Percentiles rank a stretch among this genome's conserved stretches.
Conservation (phyloP, 2,329 filamentous ascomycete genomes). For the Didymella keratinophila region DNA sequence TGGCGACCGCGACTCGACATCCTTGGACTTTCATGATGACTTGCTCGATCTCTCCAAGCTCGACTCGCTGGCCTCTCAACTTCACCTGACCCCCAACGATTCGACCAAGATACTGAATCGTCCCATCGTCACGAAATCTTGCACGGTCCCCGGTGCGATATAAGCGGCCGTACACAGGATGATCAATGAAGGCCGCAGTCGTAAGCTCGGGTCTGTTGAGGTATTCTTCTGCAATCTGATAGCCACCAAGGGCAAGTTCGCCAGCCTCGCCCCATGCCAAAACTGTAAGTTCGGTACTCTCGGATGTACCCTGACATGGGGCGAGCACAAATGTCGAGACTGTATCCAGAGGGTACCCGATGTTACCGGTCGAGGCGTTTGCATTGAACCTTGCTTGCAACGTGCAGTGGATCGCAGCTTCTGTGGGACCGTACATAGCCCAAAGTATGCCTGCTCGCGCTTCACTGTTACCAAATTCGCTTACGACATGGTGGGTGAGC, state of each 20-base stretch:
- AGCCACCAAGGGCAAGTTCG: conserved; percentile 82
- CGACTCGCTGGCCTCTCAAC: conserved; percentile 81
- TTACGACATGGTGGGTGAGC: conserved; percentile 78
- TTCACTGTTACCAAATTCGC: conserved; percentile 75
- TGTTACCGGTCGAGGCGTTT: conserved; percentile 68
- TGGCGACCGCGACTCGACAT: conserved; percentile 70
- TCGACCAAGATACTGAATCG: conserved; percentile 83
- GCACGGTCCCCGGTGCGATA: conserved; percentile 91
- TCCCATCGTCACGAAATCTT: conserved; percentile 69
- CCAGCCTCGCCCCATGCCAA: conserved; percentile 73
- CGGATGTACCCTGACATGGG: conserved; percentile 43
- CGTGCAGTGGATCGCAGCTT: conserved; percentile 90
- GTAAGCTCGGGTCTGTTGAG: conserved; percentile 83
- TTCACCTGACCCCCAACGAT: conserved; percentile 85
- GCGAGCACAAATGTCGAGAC: conserved; percentile 78
- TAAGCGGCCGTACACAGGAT: conserved; percentile 69
- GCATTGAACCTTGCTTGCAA: conserved; percentile 69
- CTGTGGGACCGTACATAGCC: conserved; percentile 95
- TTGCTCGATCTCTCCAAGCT: conserved; percentile 69
- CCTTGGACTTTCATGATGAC: conserved; percentile 39
- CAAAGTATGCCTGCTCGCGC: conserved; percentile 72
- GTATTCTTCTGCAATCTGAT: conserved; percentile 81
- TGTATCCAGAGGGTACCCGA: conserved; percentile 80
- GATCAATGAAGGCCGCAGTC: conserved; percentile 71
- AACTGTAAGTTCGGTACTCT: conserved; percentile 55